A percentile compares a stretch with the other conserved stretches of the same genome.
Evolutionary conservation across 805 yeast species (phyloP).

Genomic region (Zygoascus tannicola): DNA sequence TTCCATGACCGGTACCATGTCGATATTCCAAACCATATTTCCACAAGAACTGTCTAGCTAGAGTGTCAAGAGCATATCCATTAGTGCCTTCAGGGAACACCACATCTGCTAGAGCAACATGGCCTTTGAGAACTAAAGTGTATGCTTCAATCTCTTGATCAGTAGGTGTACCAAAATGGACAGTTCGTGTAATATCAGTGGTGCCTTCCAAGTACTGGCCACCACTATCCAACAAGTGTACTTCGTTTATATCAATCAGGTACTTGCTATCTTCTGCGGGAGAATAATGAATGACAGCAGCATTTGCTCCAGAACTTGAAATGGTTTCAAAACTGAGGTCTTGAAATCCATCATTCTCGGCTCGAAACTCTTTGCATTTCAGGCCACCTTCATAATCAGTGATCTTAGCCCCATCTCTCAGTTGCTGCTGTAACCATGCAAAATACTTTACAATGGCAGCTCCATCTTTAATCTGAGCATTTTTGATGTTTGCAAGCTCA

Average conservation of each 20-base stretch:
- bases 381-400: constrained; percentile 52
- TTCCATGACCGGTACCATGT: constrained; percentile 97
- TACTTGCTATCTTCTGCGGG: constrained; percentile 50
- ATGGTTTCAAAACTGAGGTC: constrained; percentile 70
- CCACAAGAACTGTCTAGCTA: constrained; percentile 81
- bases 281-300: constrained; percentile 67
- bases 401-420: constrained; percentile 33
- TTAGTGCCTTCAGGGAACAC: constrained; percentile 69
- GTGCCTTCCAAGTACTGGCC: constrained; percentile 91
- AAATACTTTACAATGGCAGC: constrained; percentile 62
- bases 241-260: constrained; percentile 53
- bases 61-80: constrained; percentile 66
- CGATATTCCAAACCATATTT: constrained; percentile 72
- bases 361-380: constrained; percentile 40
- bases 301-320: constrained; percentile 66
- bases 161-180: constrained; percentile 54
- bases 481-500: constrained; percentile 62
- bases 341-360: constrained; percentile 28
- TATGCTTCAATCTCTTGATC: constrained; percentile 55
- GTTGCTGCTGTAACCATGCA: constrained; percentile 70
- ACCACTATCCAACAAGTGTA: constrained; percentile 82
- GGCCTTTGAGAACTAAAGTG: constrained; percentile 86
- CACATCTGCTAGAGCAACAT: constrained; percentile 72
- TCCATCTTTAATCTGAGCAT: constrained; percentile 80
- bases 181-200: constrained; percentile 88